Percentiles rank a stretch among this genome's conserved stretches.
Evolutionary conservation across 768 basidiomycete genomes (phyloP).

Genomic region (Agrocybe pediades): DNA sequence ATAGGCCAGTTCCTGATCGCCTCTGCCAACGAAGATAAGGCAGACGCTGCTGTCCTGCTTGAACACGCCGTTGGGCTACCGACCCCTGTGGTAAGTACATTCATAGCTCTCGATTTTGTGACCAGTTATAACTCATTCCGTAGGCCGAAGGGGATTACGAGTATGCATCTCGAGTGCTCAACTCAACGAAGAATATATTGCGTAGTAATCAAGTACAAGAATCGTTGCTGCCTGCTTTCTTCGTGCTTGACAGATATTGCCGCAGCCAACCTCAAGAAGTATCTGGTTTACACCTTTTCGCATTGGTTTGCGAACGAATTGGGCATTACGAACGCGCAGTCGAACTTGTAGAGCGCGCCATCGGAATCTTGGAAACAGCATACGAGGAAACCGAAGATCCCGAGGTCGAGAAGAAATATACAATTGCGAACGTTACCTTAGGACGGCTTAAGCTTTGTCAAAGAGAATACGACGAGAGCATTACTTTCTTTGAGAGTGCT

Average conservation of each 20-base stretch:
- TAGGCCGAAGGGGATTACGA: slow-evolving; percentile 85
- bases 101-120: not conserved
- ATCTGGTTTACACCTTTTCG: slow-evolving; percentile 79
- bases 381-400: slow-evolving; percentile 90
- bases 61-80: slow-evolving; percentile 71
- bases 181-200: slow-evolving; percentile 19
- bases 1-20: slow-evolving; percentile 84
- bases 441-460: slow-evolving; percentile 74
- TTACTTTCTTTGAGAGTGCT: slow-evolving; percentile 72
- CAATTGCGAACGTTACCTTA: slow-evolving; percentile 78
- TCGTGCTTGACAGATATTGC: slow-evolving; percentile 77
- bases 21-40: slow-evolving; percentile 52
- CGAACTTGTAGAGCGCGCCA: slow-evolving; percentile 59
- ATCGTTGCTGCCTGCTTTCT: slow-evolving; percentile 74
- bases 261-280: slow-evolving; percentile 68
- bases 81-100: slow-evolving; percentile 53
- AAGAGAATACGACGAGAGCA: slow-evolving; percentile 57
- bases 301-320: slow-evolving; percentile 83
- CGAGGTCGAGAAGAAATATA: slow-evolving; percentile 75
- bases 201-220: slow-evolving; percentile 30
- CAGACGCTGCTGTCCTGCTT: slow-evolving; percentile 68
- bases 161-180: slow-evolving; percentile 65
- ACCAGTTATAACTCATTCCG: not conserved
- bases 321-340: slow-evolving; percentile 67
- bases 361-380: slow-evolving; percentile 73